These are phyloP conservation scores for Ottelia alismoides DNA, from an alignment of 106 monocot species.

Conservation along the genomic window DNA sequence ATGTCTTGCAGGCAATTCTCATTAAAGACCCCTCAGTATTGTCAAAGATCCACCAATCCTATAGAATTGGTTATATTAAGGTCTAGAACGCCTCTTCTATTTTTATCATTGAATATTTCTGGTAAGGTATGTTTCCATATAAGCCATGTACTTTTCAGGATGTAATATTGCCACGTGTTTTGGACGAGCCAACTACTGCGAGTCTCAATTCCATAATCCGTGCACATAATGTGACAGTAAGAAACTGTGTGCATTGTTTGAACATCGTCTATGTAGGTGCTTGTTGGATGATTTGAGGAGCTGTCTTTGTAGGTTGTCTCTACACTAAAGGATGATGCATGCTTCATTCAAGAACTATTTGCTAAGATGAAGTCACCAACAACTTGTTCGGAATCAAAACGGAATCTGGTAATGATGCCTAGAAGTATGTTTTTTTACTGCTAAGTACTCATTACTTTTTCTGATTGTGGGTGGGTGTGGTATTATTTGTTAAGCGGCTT, in stretches of 20 bases:
- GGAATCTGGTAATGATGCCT: constrained; percentile 76
- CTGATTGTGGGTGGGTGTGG: no score
- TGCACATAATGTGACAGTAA: constrained; percentile 74
- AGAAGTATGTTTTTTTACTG: no score
- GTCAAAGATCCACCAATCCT: constrained; percentile 91
- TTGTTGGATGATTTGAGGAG: constrained; percentile 2
- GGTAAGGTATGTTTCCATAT: background rate
- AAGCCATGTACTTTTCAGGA: constrained; percentile 33
- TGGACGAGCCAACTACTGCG: constrained; percentile 71
- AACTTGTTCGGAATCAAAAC: constrained; percentile 54
- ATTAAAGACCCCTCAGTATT: constrained; percentile 63
- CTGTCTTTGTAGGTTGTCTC: constrained; percentile 56
- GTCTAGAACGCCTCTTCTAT: constrained; percentile 20
- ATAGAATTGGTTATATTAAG: constrained; percentile 91
- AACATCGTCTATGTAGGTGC: background rate
- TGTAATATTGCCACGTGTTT: constrained; percentile 68
- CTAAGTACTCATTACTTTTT: no score
- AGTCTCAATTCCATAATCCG: constrained; percentile 78
- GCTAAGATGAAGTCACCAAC: constrained; percentile 61
- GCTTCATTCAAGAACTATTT: constrained; percentile 86
- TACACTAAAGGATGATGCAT: constrained; percentile 77
- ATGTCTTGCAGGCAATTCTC: constrained; percentile 29
- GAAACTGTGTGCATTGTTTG: constrained; percentile 5
- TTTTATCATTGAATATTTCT: background rate
- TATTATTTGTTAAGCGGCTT: no score